Percentiles rank a stretch among this genome's conserved stretches.
These are phyloP conservation scores for Periconia sp. DNA, from an alignment of 2,329 filamentous ascomycete species.

Conservation along the genomic window DNA sequence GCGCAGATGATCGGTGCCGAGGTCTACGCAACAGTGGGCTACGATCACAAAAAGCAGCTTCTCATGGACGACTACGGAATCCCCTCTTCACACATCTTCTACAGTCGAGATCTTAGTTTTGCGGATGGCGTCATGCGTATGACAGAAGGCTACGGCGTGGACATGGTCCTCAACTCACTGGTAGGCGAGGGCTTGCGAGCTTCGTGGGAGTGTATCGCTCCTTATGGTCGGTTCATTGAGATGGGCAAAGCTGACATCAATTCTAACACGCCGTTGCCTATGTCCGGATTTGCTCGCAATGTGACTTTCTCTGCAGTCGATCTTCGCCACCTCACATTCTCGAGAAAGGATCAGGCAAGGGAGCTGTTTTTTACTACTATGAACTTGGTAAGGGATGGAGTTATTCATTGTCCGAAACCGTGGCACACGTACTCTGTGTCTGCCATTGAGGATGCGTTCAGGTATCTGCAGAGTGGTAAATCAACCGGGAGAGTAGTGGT, in stretches of 20 bases:
- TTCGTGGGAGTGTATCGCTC: constrained; percentile 49
- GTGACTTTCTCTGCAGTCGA: constrained; percentile 4
- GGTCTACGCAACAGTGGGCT: constrained; percentile 20
- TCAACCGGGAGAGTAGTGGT: constrained; percentile 16
- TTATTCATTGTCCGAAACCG: constrained; percentile 5
- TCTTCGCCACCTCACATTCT: constrained; percentile 13
- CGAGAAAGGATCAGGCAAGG: constrained; percentile 3
- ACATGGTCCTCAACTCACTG: constrained; percentile 32
- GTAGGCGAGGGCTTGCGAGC: constrained; percentile 16
- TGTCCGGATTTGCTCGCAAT: constrained; percentile 10
- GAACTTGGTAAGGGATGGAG: background rate
- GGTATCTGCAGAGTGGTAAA: constrained; percentile 15
- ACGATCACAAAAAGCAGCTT: constrained; percentile 13
- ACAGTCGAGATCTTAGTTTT: constrained; percentile 23
- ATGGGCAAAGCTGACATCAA: constrained; percentile 13
- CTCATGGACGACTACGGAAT: constrained; percentile 12
- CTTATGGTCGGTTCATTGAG: constrained; percentile 15
- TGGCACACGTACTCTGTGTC: constrained; percentile 7
- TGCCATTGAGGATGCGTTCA: constrained; percentile 15
- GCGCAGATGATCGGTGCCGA: constrained; percentile 14
- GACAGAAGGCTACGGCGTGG: constrained; percentile 29
- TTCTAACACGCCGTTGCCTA: constrained; percentile 6
- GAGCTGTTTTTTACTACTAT: background rate
- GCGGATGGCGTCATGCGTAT: constrained; percentile 14
- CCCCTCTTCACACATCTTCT: constrained; percentile 28